Evolutionary conservation across 2,329 filamentous ascomycete genomes (phyloP).

Genomic region (Trichophyton schoenleinii): DNA sequence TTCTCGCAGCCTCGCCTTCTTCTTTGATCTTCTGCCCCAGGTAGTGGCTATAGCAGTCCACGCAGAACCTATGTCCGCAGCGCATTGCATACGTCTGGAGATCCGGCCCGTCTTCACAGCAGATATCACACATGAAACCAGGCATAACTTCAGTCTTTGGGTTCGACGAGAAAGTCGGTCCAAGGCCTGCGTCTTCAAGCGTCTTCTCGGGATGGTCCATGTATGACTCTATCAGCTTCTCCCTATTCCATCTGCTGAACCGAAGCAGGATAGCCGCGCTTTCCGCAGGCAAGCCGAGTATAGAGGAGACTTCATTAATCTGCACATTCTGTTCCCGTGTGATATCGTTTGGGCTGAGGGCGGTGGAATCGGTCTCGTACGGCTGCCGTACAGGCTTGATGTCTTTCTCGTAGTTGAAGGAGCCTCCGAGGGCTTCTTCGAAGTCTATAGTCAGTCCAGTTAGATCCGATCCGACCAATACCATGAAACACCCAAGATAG

Average conservation of each 20-base stretch:
- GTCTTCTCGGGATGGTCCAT: conserved; percentile 78
- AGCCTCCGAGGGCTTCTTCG: conserved; percentile 46
- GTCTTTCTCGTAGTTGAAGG: conserved; percentile 57
- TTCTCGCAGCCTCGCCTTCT: conserved; percentile 87
- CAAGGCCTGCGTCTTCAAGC: conserved; percentile 72
- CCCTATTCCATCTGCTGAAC: conserved; percentile 90
- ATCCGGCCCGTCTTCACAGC: conserved; percentile 72
- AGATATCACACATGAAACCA: conserved; percentile 87
- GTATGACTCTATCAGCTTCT: conserved; percentile 85
- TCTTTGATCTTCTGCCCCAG: conserved; percentile 84
- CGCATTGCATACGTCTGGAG: conserved; percentile 85
- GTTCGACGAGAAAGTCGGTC: conserved; percentile 46
- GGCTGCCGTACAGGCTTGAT: conserved; percentile 58
- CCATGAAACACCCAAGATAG: background rate
- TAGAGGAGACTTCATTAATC: conserved; percentile 79
- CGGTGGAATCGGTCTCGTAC: conserved; percentile 75
- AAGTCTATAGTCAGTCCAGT: conserved; percentile 33
- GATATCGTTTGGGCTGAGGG: conserved; percentile 69
- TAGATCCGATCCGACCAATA: background rate
- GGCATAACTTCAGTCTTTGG: conserved; percentile 58
- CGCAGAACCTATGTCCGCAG: conserved; percentile 86
- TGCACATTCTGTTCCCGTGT: conserved; percentile 73
- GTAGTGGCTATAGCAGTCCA: conserved; percentile 86
- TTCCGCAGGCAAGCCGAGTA: conserved; percentile 78
- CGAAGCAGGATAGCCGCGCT: conserved; percentile 82